Percentiles rank a stretch among this genome's conserved stretches.
Evolutionary conservation across 768 basidiomycete species (phyloP).

Genomic region (Agaricus blazei): DNA sequence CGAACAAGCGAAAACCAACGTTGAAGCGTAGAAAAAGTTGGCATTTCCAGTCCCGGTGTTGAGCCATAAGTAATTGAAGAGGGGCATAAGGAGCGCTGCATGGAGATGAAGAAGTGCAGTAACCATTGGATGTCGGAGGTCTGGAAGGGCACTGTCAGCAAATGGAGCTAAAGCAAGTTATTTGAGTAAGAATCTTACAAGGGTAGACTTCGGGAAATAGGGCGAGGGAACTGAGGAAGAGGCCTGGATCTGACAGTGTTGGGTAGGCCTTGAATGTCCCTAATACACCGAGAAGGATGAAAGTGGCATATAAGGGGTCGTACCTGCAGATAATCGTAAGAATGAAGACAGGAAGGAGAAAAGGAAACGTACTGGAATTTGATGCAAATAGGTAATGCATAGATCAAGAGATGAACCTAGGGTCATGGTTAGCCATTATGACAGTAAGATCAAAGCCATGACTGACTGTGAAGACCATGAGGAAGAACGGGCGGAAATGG

Average conservation of each 20-base stretch:
- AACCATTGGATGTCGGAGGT: conserved; percentile 81
- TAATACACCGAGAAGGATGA: conserved; percentile 71
- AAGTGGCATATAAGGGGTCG: conserved; percentile 78
- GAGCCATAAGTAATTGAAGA: conserved; percentile 92
- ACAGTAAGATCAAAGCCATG: neutral
- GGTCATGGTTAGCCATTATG: neutral
- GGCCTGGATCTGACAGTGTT: conserved; percentile 80
- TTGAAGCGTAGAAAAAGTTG: conserved; percentile 97
- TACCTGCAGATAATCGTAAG: conserved; percentile 41
- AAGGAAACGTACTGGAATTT: conserved; percentile 66
- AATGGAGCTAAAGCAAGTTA: neutral
- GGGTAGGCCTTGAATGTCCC: conserved; percentile 91
- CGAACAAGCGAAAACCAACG: conserved; percentile 87
- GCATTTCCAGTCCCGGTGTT: conserved; percentile 91
- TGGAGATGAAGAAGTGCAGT: conserved; percentile 80
- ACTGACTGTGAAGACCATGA: conserved; percentile 87
- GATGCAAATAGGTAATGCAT: conserved; percentile 78
- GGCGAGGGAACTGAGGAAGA: conserved; percentile 77
- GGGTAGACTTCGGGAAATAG: conserved; percentile 83
- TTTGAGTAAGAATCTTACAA: conserved; percentile 45
- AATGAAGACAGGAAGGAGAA: neutral
- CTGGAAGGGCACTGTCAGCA: conserved; percentile 31
- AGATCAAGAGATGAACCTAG: conserved; percentile 78
- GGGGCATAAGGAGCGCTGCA: conserved; percentile 78
- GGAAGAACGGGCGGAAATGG: conserved; percentile 92